Conservation (phyloP, 2,329 filamentous ascomycete genomes). For the Phialemoniopsis sp. region DNA sequence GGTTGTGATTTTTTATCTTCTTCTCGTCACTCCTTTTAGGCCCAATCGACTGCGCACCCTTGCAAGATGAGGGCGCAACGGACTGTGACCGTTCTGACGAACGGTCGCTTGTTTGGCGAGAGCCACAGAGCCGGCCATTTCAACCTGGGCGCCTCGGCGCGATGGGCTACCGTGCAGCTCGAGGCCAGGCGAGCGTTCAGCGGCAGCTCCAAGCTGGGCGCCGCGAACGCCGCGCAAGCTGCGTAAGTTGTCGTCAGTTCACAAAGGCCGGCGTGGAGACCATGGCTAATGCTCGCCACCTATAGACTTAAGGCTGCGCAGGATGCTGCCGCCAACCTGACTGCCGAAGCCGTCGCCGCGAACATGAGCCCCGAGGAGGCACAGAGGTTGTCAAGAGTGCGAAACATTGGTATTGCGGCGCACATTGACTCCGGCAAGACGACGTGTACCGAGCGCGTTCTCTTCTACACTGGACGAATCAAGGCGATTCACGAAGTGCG, state of each 20-base stretch:
- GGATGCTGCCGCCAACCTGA: slow-evolving; percentile 44
- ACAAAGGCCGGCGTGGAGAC: not conserved
- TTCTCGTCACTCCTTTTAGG: slow-evolving; percentile 8
- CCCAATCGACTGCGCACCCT: not conserved
- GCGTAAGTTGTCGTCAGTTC: slow-evolving; percentile 24
- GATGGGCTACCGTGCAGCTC: slow-evolving; percentile 24
- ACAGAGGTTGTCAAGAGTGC: slow-evolving; percentile 71
- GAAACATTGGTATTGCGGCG: slow-evolving; percentile 98
- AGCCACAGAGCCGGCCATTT: slow-evolving; percentile 25
- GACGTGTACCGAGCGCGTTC: slow-evolving; percentile 90
- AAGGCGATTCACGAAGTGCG: slow-evolving; percentile 96
- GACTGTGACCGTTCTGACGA: slow-evolving; percentile 29
- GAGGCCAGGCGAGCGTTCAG: slow-evolving; percentile 33
- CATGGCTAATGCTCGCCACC: not conserved
- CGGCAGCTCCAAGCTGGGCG: slow-evolving; percentile 24
- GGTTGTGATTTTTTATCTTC: slow-evolving; percentile 1
- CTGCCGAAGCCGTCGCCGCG: slow-evolving; percentile 61
- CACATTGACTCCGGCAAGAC: slow-evolving; percentile 99
- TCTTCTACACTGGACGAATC: slow-evolving; percentile 97
- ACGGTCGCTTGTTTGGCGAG: slow-evolving; percentile 26
- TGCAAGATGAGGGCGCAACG: slow-evolving; percentile 32
- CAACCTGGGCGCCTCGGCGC: slow-evolving; percentile 22
- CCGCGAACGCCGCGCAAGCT: slow-evolving; percentile 27
- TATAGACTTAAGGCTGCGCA: slow-evolving; percentile 47
- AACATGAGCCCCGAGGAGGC: slow-evolving; percentile 80